phyloP scores from a whole-genome alignment of 768 basidiomycete genomes.

The Termitomyces sp. region DNA sequence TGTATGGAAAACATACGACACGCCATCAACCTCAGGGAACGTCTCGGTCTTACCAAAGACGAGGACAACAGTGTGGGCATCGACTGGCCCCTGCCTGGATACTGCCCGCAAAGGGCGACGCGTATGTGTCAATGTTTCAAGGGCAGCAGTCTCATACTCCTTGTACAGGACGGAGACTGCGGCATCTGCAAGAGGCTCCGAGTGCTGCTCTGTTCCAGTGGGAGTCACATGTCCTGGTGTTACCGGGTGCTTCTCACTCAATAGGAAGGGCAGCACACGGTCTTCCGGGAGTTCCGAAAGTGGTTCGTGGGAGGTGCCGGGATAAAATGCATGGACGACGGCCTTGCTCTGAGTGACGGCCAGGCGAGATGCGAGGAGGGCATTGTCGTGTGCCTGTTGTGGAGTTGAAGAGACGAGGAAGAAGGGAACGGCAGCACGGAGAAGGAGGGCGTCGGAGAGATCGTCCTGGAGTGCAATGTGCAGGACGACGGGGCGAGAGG shows the following conservation, averaged over 20 bases:
- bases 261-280: conserved; percentile 54
- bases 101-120: conserved; percentile 58
- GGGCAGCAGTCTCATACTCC: conserved; percentile 62
- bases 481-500: conserved; percentile 58
- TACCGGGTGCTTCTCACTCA: conserved; percentile 33
- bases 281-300: conserved; percentile 53
- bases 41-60: conserved; percentile 52
- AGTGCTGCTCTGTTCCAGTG: conserved; percentile 2
- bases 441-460: conserved; percentile 68
- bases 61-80: conserved; percentile 66
- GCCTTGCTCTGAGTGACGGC: conserved; percentile 65
- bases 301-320: conserved; percentile 28
- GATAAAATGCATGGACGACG: conserved; percentile 83
- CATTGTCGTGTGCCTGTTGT: conserved; percentile 87
- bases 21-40: conserved; percentile 42
- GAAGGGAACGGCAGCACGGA: conserved; percentile 76
- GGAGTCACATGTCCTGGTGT: conserved; percentile 25
- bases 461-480: conserved; percentile 63
- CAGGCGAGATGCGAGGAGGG: conserved; percentile 77
- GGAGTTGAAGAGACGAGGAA: conserved; percentile 72
- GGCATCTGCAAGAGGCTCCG: conserved; percentile 17
- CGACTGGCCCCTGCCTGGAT: conserved; percentile 39
- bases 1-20: conserved; percentile 57
- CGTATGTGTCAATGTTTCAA: conserved; percentile 57
- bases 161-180: conserved; percentile 33